Evolutionary conservation across 306 rosid species (phyloP).

Genomic region (Quercus robur): DNA sequence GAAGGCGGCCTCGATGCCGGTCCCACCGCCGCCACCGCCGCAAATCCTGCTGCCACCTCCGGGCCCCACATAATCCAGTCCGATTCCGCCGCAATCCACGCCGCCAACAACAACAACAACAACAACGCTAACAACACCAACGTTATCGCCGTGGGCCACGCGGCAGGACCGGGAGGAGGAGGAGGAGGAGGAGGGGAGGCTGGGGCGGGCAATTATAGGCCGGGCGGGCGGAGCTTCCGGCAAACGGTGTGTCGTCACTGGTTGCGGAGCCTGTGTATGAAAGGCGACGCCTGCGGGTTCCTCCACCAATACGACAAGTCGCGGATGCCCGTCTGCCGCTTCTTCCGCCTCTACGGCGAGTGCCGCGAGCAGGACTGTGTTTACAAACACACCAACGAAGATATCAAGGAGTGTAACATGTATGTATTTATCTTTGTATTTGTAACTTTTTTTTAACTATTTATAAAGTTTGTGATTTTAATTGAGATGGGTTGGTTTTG

Average conservation of each 20-base stretch:
- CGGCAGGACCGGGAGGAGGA: background rate
- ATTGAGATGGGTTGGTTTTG: background rate
- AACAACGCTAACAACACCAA: conserved; percentile 12
- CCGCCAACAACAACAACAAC: background rate
- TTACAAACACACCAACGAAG: conserved; percentile 94
- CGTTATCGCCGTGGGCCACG: conserved; percentile 4
- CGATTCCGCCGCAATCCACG: conserved; percentile 28
- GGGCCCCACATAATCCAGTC: conserved; percentile 38
- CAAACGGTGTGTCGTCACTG: conserved; percentile 99
- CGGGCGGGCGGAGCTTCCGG: conserved; percentile 81
- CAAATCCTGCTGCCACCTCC: conserved; percentile 37
- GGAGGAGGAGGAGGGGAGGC: background rate
- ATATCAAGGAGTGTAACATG: conserved; percentile 98
- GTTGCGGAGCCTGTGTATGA: conserved; percentile 94
- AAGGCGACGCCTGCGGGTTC: conserved; percentile 98
- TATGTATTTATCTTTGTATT: conserved; percentile 18
- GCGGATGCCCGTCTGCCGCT: conserved; percentile 95
- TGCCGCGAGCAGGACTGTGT: conserved; percentile 99
- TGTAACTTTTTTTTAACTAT: background rate
- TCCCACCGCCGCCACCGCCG: conserved; percentile 20
- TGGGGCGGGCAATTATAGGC: conserved; percentile 13
- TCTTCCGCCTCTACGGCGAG: conserved; percentile 86
- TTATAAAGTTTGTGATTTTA: background rate
- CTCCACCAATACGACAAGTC: conserved; percentile 95
- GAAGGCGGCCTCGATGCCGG: conserved; percentile 89